phyloP scores from a whole-genome alignment of 2,329 filamentous ascomycete genomes.

The Penicillium hesseltinei region DNA sequence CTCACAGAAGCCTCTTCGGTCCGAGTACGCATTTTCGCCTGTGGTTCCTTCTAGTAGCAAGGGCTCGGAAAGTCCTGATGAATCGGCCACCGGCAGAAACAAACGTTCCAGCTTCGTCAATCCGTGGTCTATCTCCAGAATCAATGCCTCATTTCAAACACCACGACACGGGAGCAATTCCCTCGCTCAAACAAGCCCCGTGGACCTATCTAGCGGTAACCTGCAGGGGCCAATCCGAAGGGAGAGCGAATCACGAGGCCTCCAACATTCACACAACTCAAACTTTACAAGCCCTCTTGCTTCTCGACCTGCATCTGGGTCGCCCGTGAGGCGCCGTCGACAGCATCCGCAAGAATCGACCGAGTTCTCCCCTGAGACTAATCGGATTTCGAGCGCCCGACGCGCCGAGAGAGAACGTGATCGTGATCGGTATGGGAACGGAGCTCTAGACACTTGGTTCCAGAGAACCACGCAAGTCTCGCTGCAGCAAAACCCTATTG shows the following conservation, averaged over 20 bases:
- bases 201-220: background rate
- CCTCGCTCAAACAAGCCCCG: background rate
- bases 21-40: background rate
- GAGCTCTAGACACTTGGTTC: conserved; percentile 25
- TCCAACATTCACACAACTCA: background rate
- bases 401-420: conserved; percentile 16
- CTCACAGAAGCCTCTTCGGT: background rate
- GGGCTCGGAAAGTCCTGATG: background rate
- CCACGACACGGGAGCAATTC: background rate
- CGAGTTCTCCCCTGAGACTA: background rate
- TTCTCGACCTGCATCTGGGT: conserved; percentile 4
- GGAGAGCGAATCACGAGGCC: background rate
- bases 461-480: conserved; percentile 17
- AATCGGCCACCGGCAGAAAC: background rate
- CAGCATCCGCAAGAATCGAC: background rate
- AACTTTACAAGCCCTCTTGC: conserved; percentile 1
- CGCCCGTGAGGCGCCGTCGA: conserved; percentile 7
- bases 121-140: conserved; percentile 17
- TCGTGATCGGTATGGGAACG: conserved; percentile 22
- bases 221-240: background rate
- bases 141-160: conserved; percentile 16
- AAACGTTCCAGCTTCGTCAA: conserved; percentile 8
- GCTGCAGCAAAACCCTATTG: background rate
- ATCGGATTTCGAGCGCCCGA: background rate
- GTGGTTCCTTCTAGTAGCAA: background rate